Conservation (phyloP, 78 protist species). For the Dictyostelium intermedium region DNA sequence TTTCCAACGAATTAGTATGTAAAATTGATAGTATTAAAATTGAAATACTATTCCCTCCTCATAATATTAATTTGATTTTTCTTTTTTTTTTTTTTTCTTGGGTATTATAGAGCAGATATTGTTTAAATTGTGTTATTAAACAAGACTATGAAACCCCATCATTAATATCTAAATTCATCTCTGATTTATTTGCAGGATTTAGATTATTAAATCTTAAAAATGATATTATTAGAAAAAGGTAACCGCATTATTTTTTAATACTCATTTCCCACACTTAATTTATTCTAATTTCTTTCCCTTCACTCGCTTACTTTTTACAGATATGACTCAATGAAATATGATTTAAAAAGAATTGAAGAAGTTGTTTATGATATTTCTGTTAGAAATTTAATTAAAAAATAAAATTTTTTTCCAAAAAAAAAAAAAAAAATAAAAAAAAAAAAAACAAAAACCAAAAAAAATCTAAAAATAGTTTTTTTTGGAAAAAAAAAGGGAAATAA, state of each 20-base stretch:
- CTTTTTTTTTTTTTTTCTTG: too few species aligned
- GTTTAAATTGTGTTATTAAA: constrained; percentile 82
- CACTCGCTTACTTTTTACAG: neutral
- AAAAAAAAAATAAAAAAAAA: neutral
- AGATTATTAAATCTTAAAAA: constrained; percentile 85
- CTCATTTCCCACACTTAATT: neutral
- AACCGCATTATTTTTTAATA: constrained; percentile 18
- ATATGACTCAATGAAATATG: constrained; percentile 82
- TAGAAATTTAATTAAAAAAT: constrained; percentile 54
- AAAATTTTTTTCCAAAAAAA: neutral
- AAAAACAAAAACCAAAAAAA: neutral
- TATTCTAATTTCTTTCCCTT: neutral
- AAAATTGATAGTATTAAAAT: too few species aligned
- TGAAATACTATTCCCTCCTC: too few species aligned
- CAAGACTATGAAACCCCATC: constrained; percentile 74
- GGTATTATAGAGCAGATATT: constrained; percentile 51
- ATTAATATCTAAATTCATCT: constrained; percentile 28
- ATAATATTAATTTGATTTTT: neutral
- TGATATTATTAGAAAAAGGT: constrained; percentile 81
- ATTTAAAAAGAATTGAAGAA: constrained; percentile 86
- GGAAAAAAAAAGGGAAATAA: too few species aligned
- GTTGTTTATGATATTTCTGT: constrained; percentile 87
- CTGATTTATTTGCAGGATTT: constrained; percentile 80
- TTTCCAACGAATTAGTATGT: constrained; percentile 76
- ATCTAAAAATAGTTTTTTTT: too few species aligned